Percentiles rank a stretch among this genome's conserved stretches.
These are phyloP conservation scores for Chlorencoelia australis DNA, from an alignment of 2,329 filamentous ascomycete species.

Conservation along the genomic window DNA sequence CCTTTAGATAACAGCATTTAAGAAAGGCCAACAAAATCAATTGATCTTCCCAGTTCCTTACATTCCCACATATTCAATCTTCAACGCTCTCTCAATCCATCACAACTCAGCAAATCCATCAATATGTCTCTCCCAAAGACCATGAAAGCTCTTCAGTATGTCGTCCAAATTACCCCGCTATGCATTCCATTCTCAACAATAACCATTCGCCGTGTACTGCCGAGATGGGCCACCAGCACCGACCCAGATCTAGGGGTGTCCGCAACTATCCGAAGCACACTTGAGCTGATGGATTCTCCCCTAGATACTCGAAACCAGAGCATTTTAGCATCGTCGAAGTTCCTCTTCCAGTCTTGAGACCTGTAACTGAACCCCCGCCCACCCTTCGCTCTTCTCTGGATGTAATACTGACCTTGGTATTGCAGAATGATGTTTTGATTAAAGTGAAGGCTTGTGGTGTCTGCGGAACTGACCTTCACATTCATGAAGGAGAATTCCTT, in stretches of 20 bases:
- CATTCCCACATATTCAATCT: not conserved
- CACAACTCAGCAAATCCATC: conserved; percentile 6
- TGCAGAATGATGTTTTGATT: conserved; percentile 34
- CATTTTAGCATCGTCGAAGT: conserved; percentile 51
- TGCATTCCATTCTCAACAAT: conserved; percentile 1
- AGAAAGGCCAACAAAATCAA: not conserved
- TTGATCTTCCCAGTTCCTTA: not conserved
- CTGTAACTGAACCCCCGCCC: conserved; percentile 50
- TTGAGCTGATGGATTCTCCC: too few species aligned
- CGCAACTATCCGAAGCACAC: too few species aligned
- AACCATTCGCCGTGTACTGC: not conserved
- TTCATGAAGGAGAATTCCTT: conserved; percentile 60
- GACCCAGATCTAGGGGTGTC: too few species aligned
- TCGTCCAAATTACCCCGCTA: conserved; percentile 20
- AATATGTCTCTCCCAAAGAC: conserved; percentile 32
- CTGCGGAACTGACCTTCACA: conserved; percentile 40
- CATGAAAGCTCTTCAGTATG: conserved; percentile 50
- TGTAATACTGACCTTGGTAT: conserved; percentile 1
- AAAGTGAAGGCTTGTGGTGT: conserved; percentile 60
- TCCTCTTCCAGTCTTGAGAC: conserved; percentile 52
- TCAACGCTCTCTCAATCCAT: not conserved
- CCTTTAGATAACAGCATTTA: not conserved
- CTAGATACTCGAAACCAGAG: conserved; percentile 50
- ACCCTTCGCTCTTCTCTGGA: conserved; percentile 36
- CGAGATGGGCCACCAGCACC: too few species aligned